Base-by-base conservation (phyloP, 2,329 filamentous ascomycete genomes). In the Penicillium oxalicum region DNA sequence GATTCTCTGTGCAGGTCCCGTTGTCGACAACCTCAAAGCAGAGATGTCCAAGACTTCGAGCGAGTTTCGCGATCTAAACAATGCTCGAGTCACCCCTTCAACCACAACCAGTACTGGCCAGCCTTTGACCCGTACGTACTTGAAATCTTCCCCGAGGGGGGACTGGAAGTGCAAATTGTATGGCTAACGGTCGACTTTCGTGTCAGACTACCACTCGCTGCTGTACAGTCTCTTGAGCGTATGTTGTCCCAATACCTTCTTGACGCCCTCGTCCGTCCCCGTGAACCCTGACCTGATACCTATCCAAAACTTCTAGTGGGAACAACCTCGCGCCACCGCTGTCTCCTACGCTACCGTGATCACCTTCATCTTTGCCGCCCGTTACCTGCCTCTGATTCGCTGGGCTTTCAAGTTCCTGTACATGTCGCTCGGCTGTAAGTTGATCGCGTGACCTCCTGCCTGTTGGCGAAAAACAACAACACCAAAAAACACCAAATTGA, bases 181-280 rank as follows among this genome's bases (percentile, higher is more conserved):
- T 40, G 33, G 12, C 13, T 40, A 48, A 45, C 42, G 24, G 44
- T 55, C 61, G 45, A 64, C 45, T 8, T 47, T 18, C n/a, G 13
- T 45, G 5, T 48, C 29, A 79, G 76, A 82, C 68, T 84, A 84
- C 69, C 82, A 84, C 68, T 83, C 80, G 58, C 72, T 83, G 70
- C 78, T 85, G 70, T 84, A 84, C 69, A 80, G 78, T 58, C 74
- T 84, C 41, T 65, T 85, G 60, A 83, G 80, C 72, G 77, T 79
- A 61, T 66, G 76, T 69, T 37, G 12, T 44, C 25, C 18, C 44
- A 32, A 44, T 24, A 25, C 12, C 42, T 46, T 26, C 36, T 29
- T 27, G n/a, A 39, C 36, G 44, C 41, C 33, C 43, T 33, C n/a
- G 11, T 12, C 42, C 33, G 33, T 45, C 44, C 11, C 9, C 18